Percentiles rank a stretch among this genome's conserved stretches.
These are phyloP conservation scores for Leishmania amazonensis DNA, from an alignment of 208 protist species.

Conservation along the genomic window DNA sequence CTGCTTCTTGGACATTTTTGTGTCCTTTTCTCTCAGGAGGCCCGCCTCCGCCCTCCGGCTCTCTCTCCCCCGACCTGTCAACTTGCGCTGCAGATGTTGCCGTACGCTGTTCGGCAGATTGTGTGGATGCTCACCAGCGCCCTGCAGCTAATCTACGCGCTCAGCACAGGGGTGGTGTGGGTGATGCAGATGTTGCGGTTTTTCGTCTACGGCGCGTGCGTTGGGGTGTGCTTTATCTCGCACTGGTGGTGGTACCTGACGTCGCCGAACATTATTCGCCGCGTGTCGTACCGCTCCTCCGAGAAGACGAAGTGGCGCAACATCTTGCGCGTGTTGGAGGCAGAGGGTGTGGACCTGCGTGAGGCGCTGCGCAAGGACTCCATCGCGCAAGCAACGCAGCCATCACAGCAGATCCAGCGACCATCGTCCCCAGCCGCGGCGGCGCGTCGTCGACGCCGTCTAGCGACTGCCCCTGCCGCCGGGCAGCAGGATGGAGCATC, in stretches of 20 bases:
- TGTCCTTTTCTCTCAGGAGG: not conserved
- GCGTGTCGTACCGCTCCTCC: constrained; percentile 62
- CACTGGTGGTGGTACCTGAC: constrained; percentile 72
- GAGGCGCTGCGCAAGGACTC: constrained; percentile 17
- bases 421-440: not conserved
- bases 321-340: constrained; percentile 52
- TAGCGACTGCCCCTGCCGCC: not conserved
- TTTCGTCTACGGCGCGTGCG: constrained; percentile 39
- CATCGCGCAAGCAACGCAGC: not conserved
- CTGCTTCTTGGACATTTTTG: not conserved
- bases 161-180: constrained; percentile 66
- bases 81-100: constrained; percentile 27
- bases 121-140: constrained; percentile 62
- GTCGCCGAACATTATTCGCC: constrained; percentile 65
- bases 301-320: constrained; percentile 46
- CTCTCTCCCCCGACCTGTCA: not conserved
- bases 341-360: constrained; percentile 38
- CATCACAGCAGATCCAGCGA: not conserved
- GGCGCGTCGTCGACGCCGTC: constrained; percentile 7
- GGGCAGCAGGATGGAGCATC: not conserved
- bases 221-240: constrained; percentile 51
- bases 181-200: constrained; percentile 57
- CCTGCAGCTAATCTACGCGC: constrained; percentile 45
- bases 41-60: not conserved
- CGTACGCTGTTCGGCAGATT: constrained; percentile 53